These are phyloP conservation scores for Penicillium lividum DNA, from an alignment of 495 filamentous ascomycete genomes.

Conservation along the genomic window DNA sequence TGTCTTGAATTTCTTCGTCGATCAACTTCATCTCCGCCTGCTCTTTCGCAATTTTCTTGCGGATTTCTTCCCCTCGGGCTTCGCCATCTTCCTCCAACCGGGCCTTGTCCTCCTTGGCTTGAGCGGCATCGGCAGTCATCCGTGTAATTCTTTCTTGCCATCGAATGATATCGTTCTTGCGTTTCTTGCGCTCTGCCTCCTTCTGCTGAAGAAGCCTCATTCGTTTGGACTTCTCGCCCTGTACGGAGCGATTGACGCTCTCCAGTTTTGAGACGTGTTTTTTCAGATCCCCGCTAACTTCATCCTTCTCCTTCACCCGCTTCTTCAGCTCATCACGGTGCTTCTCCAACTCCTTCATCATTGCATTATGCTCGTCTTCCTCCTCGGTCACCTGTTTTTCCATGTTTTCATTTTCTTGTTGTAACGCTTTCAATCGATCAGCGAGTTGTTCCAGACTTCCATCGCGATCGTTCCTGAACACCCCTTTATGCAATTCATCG, in stretches of 20 bases:
- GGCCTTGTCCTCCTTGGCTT: constrained; percentile 48
- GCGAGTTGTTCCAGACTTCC: constrained; percentile 61
- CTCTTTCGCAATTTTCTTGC: constrained; percentile 54
- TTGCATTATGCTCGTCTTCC: constrained; percentile 71
- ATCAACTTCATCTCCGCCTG: constrained; percentile 54
- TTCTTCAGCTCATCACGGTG: constrained; percentile 74
- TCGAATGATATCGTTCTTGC: constrained; percentile 58
- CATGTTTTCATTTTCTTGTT: constrained; percentile 72
- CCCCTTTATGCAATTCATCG: constrained; percentile 41
- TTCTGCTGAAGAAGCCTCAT: constrained; percentile 67
- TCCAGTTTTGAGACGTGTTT: constrained; percentile 75
- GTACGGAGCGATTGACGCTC: constrained; percentile 78
- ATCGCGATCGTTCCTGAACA: constrained; percentile 31
- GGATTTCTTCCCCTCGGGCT: constrained; percentile 50
- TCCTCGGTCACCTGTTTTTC: constrained; percentile 63
- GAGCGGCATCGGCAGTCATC: constrained; percentile 49
- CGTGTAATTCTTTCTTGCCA: constrained; percentile 58
- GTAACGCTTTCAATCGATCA: constrained; percentile 67
- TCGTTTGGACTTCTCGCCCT: constrained; percentile 75
- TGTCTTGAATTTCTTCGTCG: constrained; percentile 64
- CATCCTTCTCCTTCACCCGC: constrained; percentile 47
- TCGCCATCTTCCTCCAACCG: constrained; percentile 46
- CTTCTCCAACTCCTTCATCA: constrained; percentile 57
- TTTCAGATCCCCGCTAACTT: constrained; percentile 25
- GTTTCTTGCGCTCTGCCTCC: constrained; percentile 60